These are phyloP conservation scores for Artemisia argyi DNA, from an alignment of 129 eudicot species.

Conservation along the genomic window DNA sequence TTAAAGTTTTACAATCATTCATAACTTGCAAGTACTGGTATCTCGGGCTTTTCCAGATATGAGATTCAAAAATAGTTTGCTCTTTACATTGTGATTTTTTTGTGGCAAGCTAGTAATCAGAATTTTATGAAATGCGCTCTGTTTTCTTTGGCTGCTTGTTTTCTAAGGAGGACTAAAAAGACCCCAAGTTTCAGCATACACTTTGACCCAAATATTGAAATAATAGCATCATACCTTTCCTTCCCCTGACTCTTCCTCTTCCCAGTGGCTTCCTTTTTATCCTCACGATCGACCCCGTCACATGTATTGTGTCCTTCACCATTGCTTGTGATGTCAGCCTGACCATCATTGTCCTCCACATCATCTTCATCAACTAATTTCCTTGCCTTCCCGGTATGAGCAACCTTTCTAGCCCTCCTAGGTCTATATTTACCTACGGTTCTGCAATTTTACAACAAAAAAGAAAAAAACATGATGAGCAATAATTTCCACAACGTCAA, in stretches of 20 bases:
- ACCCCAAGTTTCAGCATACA: background rate
- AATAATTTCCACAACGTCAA: slow-evolving; percentile 6
- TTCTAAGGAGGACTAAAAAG: background rate
- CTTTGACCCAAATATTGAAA: background rate
- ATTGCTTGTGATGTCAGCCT: slow-evolving; percentile 15
- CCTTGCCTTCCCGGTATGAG: slow-evolving; percentile 26
- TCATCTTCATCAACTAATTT: slow-evolving; percentile 34
- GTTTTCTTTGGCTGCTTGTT: background rate
- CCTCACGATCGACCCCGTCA: background rate
- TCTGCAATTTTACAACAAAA: slow-evolving; percentile 28
- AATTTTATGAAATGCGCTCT: background rate
- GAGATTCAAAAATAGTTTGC: background rate
- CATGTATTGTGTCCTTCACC: background rate
- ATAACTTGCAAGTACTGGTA: slow-evolving; percentile 6
- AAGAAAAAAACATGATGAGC: background rate
- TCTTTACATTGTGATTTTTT: background rate
- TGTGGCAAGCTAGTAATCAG: background rate
- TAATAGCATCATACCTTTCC: slow-evolving; percentile 21
- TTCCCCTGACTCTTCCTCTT: background rate
- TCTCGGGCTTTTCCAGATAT: background rate
- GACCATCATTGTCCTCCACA: slow-evolving; percentile 21
- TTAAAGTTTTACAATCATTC: background rate
- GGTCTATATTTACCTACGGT: slow-evolving; percentile 23
- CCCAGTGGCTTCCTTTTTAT: background rate
- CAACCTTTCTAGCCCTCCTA: slow-evolving; percentile 34